These are phyloP conservation scores for Candida vaughaniae DNA, from an alignment of 805 yeast genomes.

Conservation along the genomic window DNA sequence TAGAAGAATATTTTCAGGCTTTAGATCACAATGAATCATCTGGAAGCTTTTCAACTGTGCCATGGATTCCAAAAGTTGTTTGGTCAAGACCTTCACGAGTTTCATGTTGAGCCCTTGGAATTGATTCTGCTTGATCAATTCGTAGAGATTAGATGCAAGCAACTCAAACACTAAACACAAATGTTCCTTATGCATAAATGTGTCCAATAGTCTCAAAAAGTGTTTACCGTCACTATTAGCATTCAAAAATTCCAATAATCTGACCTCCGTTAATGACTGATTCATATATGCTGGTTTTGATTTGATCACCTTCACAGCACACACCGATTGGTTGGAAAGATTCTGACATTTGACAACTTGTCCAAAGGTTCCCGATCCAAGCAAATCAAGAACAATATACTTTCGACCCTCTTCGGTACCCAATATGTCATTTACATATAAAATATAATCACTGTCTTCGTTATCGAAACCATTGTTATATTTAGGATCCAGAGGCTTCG, in stretches of 20 bases:
- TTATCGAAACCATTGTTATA: slow-evolving; percentile 84
- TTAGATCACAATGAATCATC: slow-evolving; percentile 92
- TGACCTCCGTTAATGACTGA: slow-evolving; percentile 89
- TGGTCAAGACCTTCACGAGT: slow-evolving; percentile 72
- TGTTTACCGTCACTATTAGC: slow-evolving; percentile 64
- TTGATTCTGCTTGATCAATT: slow-evolving; percentile 86
- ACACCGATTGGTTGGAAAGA: slow-evolving; percentile 74
- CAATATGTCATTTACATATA: slow-evolving; percentile 90
- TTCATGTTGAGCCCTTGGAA: slow-evolving; percentile 86
- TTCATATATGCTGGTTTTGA: slow-evolving; percentile 87
- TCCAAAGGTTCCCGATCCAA: slow-evolving; percentile 98
- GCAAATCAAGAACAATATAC: slow-evolving; percentile 82
- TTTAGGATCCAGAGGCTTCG: slow-evolving; percentile 86
- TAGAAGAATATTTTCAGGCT: slow-evolving; percentile 90
- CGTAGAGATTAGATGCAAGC: slow-evolving; percentile 84
- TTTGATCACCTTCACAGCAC: slow-evolving; percentile 93
- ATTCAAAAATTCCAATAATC: slow-evolving; percentile 78
- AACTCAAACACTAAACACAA: slow-evolving; percentile 90
- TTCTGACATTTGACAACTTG: slow-evolving; percentile 95
- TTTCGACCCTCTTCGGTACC: slow-evolving; percentile 84
- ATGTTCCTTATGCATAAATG: slow-evolving; percentile 90
- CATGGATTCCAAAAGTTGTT: slow-evolving; percentile 79
- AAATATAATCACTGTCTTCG: slow-evolving; percentile 82
- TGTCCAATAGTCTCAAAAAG: slow-evolving; percentile 77
- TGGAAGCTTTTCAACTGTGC: slow-evolving; percentile 77